Percentiles rank a stretch among this genome's conserved stretches.
phyloP scores from a whole-genome alignment of 192 early-diverging fungal genomes.

The Coemansia sp. region DNA sequence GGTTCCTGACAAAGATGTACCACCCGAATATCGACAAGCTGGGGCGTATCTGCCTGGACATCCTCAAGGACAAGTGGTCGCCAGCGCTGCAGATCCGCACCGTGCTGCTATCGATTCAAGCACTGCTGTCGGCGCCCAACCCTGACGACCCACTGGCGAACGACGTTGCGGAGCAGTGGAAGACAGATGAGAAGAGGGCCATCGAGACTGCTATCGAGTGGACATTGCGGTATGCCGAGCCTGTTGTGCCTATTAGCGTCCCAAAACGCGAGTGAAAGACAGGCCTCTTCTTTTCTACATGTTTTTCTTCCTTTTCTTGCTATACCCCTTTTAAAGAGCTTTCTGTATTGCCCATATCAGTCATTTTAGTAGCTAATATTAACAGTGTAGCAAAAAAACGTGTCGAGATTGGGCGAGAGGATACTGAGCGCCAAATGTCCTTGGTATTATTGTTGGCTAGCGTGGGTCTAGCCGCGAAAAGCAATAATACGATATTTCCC shows the following conservation, averaged over 20 bases:
- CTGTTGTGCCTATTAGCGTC: neutral
- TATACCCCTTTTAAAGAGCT: neutral
- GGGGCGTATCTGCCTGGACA: constrained; percentile 96
- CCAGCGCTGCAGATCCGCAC: constrained; percentile 98
- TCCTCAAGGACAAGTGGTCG: constrained; percentile 99
- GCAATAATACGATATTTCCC: neutral
- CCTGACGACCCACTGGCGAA: constrained; percentile 98
- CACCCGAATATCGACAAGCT: constrained; percentile 99
- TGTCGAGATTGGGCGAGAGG: neutral
- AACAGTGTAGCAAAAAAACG: neutral
- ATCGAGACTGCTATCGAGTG: constrained; percentile 69
- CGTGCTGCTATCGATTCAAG: constrained; percentile 95
- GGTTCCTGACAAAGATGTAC: constrained; percentile 97
- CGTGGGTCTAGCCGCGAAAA: neutral
- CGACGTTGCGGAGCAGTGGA: constrained; percentile 99
- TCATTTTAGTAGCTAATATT: neutral
- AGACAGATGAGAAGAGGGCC: constrained; percentile 90
- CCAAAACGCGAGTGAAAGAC: neutral
- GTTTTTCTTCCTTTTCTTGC: neutral
- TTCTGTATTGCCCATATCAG: neutral
- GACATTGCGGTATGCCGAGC: constrained; percentile 31
- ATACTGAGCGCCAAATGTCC: neutral
- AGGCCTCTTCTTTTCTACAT: neutral
- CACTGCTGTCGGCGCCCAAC: constrained; percentile 93
- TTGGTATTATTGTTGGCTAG: neutral